Base-by-base conservation (phyloP, 2,329 filamentous ascomycete genomes). In the Cladosporium sp. region DNA sequence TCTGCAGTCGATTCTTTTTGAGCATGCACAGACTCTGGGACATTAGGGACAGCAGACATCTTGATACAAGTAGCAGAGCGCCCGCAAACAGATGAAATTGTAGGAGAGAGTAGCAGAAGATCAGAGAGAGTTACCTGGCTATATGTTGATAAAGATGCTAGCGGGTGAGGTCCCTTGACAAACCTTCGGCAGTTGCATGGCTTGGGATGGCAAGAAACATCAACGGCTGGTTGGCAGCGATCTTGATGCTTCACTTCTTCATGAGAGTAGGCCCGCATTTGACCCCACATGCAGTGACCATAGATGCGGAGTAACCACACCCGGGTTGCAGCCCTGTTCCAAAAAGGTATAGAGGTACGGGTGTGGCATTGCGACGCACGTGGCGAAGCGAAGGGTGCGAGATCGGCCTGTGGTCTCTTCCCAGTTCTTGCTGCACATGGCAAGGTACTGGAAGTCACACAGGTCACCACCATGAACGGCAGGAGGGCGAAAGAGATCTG, bases 1-100 rank as follows among this genome's bases (percentile, higher is more conserved):
- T 71, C 69, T 24, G 66, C 49, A 28, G 70, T 68, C 15, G 67
- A 59, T 12, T 63, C 61, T 41, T 64, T 47, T 10, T 55, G 49
- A 18, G 68, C 63, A 12, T 68, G 28, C 5, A 75, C 55, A 18
- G 59, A 26, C 58, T 74, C 71, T 14, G 74, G 72, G 14, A 76
- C 59, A 36, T 74, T 74, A 10, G 74, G 74, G 18, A 76, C 67
- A n/a, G 74, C 75, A 60, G 74, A 74, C 75, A 76, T 85, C 83
- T 83, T 65, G 30, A n/a, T 28, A 5, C 18, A 38, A n/a, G 1
- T 0, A 30, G 36, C 11, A 8, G 14, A 36, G 32, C 24, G 24
- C 24, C 24, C 24, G 24, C 24, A 24, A 24, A 24, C 24, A 24
- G 24, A 24, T 24, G 24, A 24, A 24, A 24, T 24, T 24, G 12